Evolutionary conservation across 1,284 basidiomycete species (phyloP).

Genomic region (Pholiota adiposa): DNA sequence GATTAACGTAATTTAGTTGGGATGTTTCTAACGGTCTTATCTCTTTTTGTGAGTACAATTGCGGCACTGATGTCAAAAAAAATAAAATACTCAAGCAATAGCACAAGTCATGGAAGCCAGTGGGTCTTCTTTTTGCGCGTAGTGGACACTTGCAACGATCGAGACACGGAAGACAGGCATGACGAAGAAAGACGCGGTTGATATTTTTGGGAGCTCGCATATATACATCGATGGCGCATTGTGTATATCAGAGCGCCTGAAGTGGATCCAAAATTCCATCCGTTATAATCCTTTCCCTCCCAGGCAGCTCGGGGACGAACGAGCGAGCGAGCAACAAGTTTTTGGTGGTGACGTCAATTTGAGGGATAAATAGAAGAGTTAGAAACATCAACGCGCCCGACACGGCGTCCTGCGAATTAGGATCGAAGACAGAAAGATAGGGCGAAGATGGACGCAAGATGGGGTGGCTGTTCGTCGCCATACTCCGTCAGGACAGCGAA

Average conservation of each 20-base stretch:
- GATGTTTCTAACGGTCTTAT: too few relatives aligned
- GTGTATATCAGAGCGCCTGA: slow-evolving; percentile 6
- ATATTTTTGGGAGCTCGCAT: slow-evolving; percentile 12
- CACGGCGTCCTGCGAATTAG: background rate
- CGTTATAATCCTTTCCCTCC: background rate
- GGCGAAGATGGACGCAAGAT: background rate
- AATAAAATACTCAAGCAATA: too few relatives aligned
- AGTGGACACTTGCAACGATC: too few relatives aligned
- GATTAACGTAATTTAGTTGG: too few relatives aligned
- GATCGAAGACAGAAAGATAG: background rate
- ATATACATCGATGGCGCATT: slow-evolving; percentile 8
- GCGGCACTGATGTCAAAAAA: too few relatives aligned
- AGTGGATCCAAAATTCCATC: background rate
- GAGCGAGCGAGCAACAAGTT: too few relatives aligned
- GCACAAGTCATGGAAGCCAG: too few relatives aligned
- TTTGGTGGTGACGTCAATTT: background rate
- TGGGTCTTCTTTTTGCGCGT: too few relatives aligned
- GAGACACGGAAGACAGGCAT: background rate
- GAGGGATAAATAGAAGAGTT: background rate
- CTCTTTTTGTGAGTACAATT: too few relatives aligned
- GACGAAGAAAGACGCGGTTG: slow-evolving; percentile 7
- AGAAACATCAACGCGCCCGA: background rate
- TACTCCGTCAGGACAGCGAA: background rate
- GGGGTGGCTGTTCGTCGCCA: background rate
- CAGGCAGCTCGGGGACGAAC: background rate